These are phyloP conservation scores for Trypanosoma grayi DNA, from an alignment of 208 protist species.

Conservation along the genomic window DNA sequence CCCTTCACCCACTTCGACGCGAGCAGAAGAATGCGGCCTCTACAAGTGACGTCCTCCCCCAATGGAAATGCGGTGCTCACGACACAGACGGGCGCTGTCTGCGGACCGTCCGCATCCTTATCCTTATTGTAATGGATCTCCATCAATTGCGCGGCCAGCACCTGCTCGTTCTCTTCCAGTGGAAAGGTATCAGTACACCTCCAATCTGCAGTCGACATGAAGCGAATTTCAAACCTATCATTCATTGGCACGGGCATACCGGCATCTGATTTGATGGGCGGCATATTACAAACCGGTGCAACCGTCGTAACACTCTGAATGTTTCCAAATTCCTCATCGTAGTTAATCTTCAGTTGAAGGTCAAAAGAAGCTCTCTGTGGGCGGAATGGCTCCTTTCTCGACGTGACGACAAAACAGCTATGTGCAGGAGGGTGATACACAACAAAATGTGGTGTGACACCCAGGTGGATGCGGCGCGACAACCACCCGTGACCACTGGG, in stretches of 20 bases:
- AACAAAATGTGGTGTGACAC: conserved; percentile 75
- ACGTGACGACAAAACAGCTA: conserved; percentile 73
- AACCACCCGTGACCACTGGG: conserved; percentile 56
- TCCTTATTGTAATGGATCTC: conserved; percentile 51
- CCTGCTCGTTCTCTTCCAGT: conserved; percentile 84
- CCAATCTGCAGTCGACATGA: conserved; percentile 57
- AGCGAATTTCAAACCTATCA: conserved; percentile 62
- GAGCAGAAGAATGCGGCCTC: conserved; percentile 68
- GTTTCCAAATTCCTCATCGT: conserved; percentile 45
- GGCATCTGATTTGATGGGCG: conserved; percentile 19
- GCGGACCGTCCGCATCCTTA: conserved; percentile 32
- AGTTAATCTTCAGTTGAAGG: conserved; percentile 57
- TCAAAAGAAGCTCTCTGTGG: conserved; percentile 78
- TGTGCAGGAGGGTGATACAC: conserved; percentile 68
- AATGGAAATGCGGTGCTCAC: conserved; percentile 82
- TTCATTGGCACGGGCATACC: conserved; percentile 69
- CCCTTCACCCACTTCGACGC: conserved; percentile 31
- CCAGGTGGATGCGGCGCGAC: conserved; percentile 63
- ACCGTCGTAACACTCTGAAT: conserved; percentile 41
- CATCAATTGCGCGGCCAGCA: conserved; percentile 56
- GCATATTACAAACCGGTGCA: conserved; percentile 34
- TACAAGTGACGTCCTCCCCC: conserved; percentile 81
- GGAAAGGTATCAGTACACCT: conserved; percentile 35
- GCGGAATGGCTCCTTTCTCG: conserved; percentile 55
- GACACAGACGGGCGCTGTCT: conserved; percentile 63